phyloP scores from a whole-genome alignment of 345 rosid species.

The Trapa bicornis region DNA sequence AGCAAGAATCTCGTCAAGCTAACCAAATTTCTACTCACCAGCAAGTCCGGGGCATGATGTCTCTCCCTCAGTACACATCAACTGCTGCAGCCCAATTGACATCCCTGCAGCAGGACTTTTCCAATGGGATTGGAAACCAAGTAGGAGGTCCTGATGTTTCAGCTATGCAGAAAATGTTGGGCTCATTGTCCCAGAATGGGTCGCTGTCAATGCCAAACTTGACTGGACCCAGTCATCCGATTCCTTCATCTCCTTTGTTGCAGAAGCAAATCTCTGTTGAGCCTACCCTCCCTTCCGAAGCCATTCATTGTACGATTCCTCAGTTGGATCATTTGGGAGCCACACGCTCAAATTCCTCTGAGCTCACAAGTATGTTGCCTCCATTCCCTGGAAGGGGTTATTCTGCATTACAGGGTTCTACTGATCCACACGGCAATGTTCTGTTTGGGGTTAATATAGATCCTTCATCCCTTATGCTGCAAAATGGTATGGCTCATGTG shows the following conservation, averaged over 20 bases:
- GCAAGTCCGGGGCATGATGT: constrained; percentile 21
- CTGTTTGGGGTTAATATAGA: constrained; percentile 39
- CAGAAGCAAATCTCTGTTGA: constrained; percentile 20
- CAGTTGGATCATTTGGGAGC: constrained; percentile 28
- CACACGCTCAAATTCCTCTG: constrained; percentile 21
- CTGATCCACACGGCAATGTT: constrained; percentile 31
- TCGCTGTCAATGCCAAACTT: constrained; percentile 21
- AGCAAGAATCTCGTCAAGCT: constrained; percentile 21
- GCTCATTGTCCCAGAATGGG: constrained; percentile 24
- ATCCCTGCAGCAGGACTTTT: constrained; percentile 16
- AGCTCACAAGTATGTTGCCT: constrained; percentile 23
- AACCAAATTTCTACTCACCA: constrained; percentile 19
- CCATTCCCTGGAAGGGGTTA: constrained; percentile 38
- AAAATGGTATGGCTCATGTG: constrained; percentile 27
- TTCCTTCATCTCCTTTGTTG: constrained; percentile 18
- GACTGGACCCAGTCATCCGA: constrained; percentile 14
- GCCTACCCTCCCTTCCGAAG: constrained; percentile 15
- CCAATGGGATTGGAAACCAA: constrained; percentile 19
- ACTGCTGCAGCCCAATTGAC: constrained; percentile 19
- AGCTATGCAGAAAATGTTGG: constrained; percentile 18
- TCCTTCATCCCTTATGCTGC: constrained; percentile 30
- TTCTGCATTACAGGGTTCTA: constrained; percentile 22
- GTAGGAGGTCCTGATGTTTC: constrained; percentile 19
- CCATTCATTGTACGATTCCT: constrained; percentile 18
- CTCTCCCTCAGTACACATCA: constrained; percentile 20